Percentiles rank a stretch among this genome's conserved stretches.
phyloP scores from a whole-genome alignment of 345 rosid genomes.

The Lenwebbia sp. region DNA sequence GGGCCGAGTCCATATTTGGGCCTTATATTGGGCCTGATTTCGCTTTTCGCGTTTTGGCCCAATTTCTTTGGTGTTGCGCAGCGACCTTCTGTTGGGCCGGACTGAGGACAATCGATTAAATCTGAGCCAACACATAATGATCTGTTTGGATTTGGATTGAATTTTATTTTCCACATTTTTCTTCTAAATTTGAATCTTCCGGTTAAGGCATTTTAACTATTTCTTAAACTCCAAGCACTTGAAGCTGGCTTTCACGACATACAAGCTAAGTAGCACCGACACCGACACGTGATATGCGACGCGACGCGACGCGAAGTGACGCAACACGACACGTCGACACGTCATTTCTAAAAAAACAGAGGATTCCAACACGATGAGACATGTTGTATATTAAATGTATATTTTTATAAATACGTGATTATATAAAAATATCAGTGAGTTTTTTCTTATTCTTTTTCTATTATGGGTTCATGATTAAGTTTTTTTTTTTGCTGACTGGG shows the following conservation, averaged over 20 bases:
- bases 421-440: too few species aligned
- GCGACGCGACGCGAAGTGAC: too few species aligned
- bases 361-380: too few species aligned
- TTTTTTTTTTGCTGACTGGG: too few species aligned
- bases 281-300: too few species aligned
- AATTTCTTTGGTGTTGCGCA: background rate
- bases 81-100: background rate
- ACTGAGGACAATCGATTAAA: background rate
- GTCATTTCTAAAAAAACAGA: too few species aligned
- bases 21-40: background rate
- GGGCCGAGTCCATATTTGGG: background rate
- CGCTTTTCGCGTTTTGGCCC: background rate
- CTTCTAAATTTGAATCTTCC: background rate
- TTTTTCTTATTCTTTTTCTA: too few species aligned
- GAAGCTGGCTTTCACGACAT: background rate
- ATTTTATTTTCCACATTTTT: background rate
- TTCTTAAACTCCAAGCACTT: background rate
- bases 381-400: too few species aligned
- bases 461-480: too few species aligned
- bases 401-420: too few species aligned
- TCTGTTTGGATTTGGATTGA: background rate
- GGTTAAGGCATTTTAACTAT: background rate
- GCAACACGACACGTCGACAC: too few species aligned
- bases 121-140: background rate
- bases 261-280: too few species aligned